Evolutionary conservation across 768 basidiomycete genomes (phyloP).

Genomic region (Boletus subcaerulescens): DNA sequence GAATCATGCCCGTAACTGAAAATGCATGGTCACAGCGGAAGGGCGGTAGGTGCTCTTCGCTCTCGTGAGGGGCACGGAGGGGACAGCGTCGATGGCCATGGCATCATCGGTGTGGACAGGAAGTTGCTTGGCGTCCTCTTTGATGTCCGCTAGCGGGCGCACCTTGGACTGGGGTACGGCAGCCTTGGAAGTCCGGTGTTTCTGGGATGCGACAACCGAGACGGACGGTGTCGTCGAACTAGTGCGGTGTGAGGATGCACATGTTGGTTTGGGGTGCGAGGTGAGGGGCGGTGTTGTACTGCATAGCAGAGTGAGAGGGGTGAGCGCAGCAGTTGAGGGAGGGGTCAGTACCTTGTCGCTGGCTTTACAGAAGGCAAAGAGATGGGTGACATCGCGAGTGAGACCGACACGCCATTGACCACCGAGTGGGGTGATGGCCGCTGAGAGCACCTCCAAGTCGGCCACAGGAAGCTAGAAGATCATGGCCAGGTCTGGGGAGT

Average conservation of each 20-base stretch:
- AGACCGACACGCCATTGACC: conserved; percentile 78
- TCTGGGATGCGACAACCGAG: conserved; percentile 55
- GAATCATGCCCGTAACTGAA: too few relatives aligned
- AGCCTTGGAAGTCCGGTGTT: conserved; percentile 33
- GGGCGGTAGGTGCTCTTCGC: conserved; percentile 28
- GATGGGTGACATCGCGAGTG: conserved; percentile 84
- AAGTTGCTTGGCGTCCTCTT: conserved; percentile 20
- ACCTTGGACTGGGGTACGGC: conserved; percentile 21
- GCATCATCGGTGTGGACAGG: conserved; percentile 45
- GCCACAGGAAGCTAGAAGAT: conserved; percentile 66
- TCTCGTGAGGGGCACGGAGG: conserved; percentile 12
- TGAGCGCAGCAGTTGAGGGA: not conserved
- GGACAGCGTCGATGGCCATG: conserved; percentile 48
- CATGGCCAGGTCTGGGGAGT: conserved; percentile 73
- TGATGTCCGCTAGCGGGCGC: conserved; percentile 29
- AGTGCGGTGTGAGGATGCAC: conserved; percentile 80
- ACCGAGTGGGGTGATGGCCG: conserved; percentile 70
- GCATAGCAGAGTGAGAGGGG: not conserved
- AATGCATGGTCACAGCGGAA: conserved; percentile 16
- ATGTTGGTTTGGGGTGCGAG: conserved; percentile 57
- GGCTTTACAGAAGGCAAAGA: conserved; percentile 57
- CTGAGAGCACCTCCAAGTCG: conserved; percentile 72
- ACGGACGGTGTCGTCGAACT: conserved; percentile 81
- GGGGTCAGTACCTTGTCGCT: conserved; percentile 39
- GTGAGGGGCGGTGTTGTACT: conserved; percentile 51